A percentile compares a stretch with the other conserved stretches of the same genome.
Evolutionary conservation across 2,329 filamentous ascomycete genomes (phyloP).

Genomic region (Penicillium sp.): DNA sequence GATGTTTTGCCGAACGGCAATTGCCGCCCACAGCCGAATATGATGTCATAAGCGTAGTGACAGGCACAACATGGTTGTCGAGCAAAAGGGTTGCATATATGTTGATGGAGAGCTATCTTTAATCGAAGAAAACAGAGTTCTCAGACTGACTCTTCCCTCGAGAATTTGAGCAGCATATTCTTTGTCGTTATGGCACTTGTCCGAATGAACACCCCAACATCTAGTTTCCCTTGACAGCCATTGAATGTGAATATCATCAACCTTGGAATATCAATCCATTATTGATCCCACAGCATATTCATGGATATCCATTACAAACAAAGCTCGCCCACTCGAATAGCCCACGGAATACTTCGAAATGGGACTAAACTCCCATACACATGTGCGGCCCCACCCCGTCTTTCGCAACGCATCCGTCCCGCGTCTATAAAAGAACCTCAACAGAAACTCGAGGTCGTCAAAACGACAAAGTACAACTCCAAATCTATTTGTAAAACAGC

Average conservation of each 20-base stretch:
- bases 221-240: not conserved
- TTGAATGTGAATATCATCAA: not conserved
- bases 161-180: too few relatives aligned
- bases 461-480: not conserved
- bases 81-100: not conserved
- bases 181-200: too few relatives aligned
- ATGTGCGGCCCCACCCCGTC: not conserved
- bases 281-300: not conserved
- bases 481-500: not conserved
- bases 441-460: not conserved
- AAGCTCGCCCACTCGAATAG: not conserved
- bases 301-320: not conserved
- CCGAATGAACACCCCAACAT: not conserved
- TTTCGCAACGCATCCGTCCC: conserved; percentile 2
- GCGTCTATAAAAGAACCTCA: conserved; percentile 7
- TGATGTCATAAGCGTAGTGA: not conserved
- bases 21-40: not conserved
- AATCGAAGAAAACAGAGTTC: too few relatives aligned
- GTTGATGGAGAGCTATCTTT: not conserved
- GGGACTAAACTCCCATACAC: not conserved
- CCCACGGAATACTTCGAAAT: not conserved
- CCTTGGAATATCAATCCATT: not conserved
- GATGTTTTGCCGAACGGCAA: not conserved
- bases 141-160: too few relatives aligned
- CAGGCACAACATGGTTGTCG: too few relatives aligned